Percentiles rank a stretch among this genome's conserved stretches.
phyloP scores from a whole-genome alignment of 306 rosid species.

The Cicer yamashitae region DNA sequence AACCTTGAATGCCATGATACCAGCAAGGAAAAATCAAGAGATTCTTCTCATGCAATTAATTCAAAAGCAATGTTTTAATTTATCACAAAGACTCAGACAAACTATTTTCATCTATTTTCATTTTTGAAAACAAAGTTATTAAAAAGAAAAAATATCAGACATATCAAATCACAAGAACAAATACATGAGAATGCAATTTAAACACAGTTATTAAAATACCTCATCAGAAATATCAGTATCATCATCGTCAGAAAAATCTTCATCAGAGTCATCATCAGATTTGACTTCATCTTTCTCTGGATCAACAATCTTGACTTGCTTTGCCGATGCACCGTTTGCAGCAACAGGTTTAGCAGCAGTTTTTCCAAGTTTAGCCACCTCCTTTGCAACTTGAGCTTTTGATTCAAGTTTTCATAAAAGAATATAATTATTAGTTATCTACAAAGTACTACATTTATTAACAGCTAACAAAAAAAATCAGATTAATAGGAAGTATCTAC shows the following conservation, averaged over 20 bases:
- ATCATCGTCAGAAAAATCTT: constrained; percentile 43
- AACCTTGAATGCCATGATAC: too few species aligned
- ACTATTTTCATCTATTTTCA: too few species aligned
- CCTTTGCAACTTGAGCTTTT: constrained; percentile 46
- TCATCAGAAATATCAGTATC: constrained; percentile 49
- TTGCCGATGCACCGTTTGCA: constrained; percentile 41
- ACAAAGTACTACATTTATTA: not conserved
- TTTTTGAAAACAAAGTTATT: not conserved
- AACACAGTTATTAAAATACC: constrained; percentile 42
- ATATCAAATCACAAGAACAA: not conserved
- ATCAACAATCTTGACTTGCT: constrained; percentile 62
- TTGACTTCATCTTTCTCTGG: constrained; percentile 56
- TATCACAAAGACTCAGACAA: not conserved
- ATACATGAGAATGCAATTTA: not conserved
- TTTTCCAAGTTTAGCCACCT: constrained; percentile 43
- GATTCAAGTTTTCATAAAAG: constrained; percentile 51
- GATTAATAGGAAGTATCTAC: constrained; percentile 42
- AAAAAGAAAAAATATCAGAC: not conserved
- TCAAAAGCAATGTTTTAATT: not conserved
- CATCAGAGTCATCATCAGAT: constrained; percentile 53
- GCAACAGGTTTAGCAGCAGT: constrained; percentile 41
- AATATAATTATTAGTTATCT: not conserved
- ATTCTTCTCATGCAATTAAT: not conserved
- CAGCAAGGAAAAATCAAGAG: too few species aligned
- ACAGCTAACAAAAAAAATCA: not conserved